phyloP scores from a whole-genome alignment of 805 yeast species.

The Hanseniaspora pseudoguilliermondii region DNA sequence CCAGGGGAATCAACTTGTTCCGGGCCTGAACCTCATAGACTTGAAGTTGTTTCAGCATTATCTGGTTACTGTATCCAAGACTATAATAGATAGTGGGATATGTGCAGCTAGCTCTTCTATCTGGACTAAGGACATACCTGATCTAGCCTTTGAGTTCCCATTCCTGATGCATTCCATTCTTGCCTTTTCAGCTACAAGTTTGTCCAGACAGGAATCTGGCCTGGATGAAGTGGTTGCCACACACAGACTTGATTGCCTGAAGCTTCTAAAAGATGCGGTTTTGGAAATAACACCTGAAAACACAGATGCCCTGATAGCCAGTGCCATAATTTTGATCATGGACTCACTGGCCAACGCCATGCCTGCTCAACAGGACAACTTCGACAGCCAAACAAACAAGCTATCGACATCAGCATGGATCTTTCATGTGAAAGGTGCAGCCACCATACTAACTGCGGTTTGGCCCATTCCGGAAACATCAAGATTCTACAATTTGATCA shows the following conservation, averaged over 20 bases:
- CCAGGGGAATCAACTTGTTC: slow-evolving; percentile 15
- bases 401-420: slow-evolving; percentile 89
- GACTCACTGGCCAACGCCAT: slow-evolving; percentile 91
- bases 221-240: slow-evolving; percentile 69
- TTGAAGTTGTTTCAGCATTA: slow-evolving; percentile 77
- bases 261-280: slow-evolving; percentile 73
- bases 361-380: slow-evolving; percentile 17
- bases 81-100: slow-evolving; percentile 83
- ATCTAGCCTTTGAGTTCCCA: slow-evolving; percentile 75
- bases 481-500: slow-evolving; percentile 53
- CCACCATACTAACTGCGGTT: slow-evolving; percentile 89
- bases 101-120: slow-evolving; percentile 54
- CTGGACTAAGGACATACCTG: slow-evolving; percentile 81
- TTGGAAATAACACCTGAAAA: slow-evolving; percentile 69
- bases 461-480: slow-evolving; percentile 74
- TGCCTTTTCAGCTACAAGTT: slow-evolving; percentile 86
- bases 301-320: slow-evolving; percentile 86
- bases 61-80: slow-evolving; percentile 68
- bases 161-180: slow-evolving; percentile 84
- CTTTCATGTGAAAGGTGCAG: slow-evolving; percentile 93
- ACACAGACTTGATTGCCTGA: slow-evolving; percentile 77
- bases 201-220: slow-evolving; percentile 63
- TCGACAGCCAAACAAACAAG: slow-evolving; percentile 18
- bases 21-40: slow-evolving; percentile 55
- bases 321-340: slow-evolving; percentile 78